Evolutionary conservation across 2,329 filamentous ascomycete species (phyloP), one percentile per base, ranked within the genome.

Genomic region (Ploettnerulaceae sp.): DNA sequence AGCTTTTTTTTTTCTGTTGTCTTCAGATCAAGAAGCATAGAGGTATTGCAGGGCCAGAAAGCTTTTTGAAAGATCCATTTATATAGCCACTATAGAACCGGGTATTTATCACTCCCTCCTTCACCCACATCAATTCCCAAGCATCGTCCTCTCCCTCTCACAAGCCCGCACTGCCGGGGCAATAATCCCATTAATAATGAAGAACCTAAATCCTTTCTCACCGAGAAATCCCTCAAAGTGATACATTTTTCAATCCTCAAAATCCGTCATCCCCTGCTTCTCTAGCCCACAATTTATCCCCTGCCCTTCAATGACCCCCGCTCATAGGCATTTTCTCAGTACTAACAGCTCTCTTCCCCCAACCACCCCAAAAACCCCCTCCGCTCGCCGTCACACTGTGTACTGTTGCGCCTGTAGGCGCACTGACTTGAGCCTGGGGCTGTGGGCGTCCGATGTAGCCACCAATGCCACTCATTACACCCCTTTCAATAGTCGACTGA

Each of bases 291-390:
- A 28, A 28, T 28, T 28, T 28, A 28, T 22, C 1, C 18, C 18
- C 33, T 22, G 3, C 22, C 22, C 37, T 29, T 22, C 12, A 31
- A 32, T 9, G 7, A 28, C 38, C 25, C 26, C 11, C 40, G 17
- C 40, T 39, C 7, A 22, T 25, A 28, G 40, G 40, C 2, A 43
- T 14, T 21, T 35, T 43, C 40, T 43, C 40, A 17, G 40, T 45
- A 38, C 36, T 41, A 29, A 46, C 42, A 17, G 42, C 35, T 18
- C 58, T 53, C 54, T 63, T 64, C 8, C 61, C 61, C 62, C 62
- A 64, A 3, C 57, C 59, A 9, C 74, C 74, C 73, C 77, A 81
- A 59, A 80, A 81, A 3, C 76, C 70, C 22, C 73, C 73, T 28
- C 64, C 65, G 24, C 43, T 38, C 36, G 58, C 60, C 48, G 60